A percentile compares a stretch with the other conserved stretches of the same genome.
phyloP scores from a whole-genome alignment of 768 basidiomycete genomes.

The Hortiboletus campestris region DNA sequence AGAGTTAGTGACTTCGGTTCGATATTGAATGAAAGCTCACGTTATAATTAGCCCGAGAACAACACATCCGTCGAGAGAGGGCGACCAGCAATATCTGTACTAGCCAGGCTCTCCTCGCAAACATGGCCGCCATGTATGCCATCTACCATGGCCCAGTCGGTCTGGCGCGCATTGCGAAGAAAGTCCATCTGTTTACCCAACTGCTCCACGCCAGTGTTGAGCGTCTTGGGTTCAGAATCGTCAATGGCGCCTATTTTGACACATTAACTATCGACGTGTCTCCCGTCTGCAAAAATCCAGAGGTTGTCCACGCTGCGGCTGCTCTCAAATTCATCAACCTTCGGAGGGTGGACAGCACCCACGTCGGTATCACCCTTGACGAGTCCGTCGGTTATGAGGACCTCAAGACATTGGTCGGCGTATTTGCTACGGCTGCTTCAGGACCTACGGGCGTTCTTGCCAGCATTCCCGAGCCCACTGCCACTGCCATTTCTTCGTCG shows the following conservation, averaged over 20 bases:
- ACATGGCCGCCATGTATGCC: slow-evolving; percentile 99
- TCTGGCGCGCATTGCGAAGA: slow-evolving; percentile 78
- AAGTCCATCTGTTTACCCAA: slow-evolving; percentile 86
- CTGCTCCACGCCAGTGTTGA: slow-evolving; percentile 69
- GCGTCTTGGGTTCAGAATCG: slow-evolving; percentile 67
- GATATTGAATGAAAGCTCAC: slow-evolving; percentile 10
- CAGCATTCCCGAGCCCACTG: slow-evolving; percentile 44
- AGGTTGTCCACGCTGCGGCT: slow-evolving; percentile 68
- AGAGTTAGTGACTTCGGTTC: slow-evolving; percentile 59
- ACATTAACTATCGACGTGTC: slow-evolving; percentile 80
- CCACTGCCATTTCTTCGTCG: slow-evolving; percentile 47
- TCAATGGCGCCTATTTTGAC: slow-evolving; percentile 84
- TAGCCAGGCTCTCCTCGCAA: slow-evolving; percentile 94
- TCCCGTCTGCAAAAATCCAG: slow-evolving; percentile 50
- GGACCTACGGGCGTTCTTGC: slow-evolving; percentile 44
- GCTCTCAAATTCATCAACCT: slow-evolving; percentile 74
- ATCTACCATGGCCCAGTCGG: slow-evolving; percentile 94
- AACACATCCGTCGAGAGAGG: slow-evolving; percentile 96
- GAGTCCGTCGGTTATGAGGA: slow-evolving; percentile 82
- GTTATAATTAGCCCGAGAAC: slow-evolving; percentile 72
- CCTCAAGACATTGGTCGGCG: slow-evolving; percentile 72
- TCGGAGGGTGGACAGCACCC: slow-evolving; percentile 67
- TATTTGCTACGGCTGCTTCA: slow-evolving; percentile 71
- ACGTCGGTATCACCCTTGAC: slow-evolving; percentile 88
- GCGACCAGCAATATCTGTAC: slow-evolving; percentile 99